These are phyloP conservation scores for Pichia kluyveri DNA, from an alignment of 805 yeast species.

Conservation along the genomic window DNA sequence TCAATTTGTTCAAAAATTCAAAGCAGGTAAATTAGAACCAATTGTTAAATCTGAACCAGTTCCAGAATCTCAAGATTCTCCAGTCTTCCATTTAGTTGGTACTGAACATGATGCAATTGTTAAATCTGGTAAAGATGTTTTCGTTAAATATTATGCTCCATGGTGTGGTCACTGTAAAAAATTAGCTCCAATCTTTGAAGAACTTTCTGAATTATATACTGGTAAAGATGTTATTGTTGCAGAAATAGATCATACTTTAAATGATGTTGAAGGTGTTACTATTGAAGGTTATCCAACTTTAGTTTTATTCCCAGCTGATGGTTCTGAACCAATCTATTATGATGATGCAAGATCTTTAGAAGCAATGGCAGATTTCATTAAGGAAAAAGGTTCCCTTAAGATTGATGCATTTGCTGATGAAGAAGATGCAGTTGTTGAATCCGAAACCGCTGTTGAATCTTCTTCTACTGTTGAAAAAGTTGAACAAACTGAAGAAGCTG, in stretches of 20 bases:
- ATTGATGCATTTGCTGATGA: conserved; percentile 40
- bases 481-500: background rate
- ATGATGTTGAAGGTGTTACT: conserved; percentile 70
- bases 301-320: conserved; percentile 80
- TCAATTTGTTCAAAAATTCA: conserved; percentile 54
- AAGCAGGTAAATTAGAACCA: conserved; percentile 59
- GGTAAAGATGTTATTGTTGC: conserved; percentile 62
- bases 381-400: conserved; percentile 53
- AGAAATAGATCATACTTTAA: conserved; percentile 80
- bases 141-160: conserved; percentile 92
- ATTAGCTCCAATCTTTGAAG: conserved; percentile 82
- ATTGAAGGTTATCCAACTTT: conserved; percentile 91
- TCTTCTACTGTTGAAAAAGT: background rate
- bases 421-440: conserved; percentile 18
- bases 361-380: conserved; percentile 59
- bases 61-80: conserved; percentile 72
- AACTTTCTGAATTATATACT: conserved; percentile 63
- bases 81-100: conserved; percentile 68
- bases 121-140: conserved; percentile 54
- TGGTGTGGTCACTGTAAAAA: conserved; percentile 98
- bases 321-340: conserved; percentile 55
- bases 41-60: conserved; percentile 77
- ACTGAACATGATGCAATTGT: conserved; percentile 69
- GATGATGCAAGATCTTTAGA: conserved; percentile 69
- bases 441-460: conserved; percentile 18